A percentile compares a stretch with the other conserved stretches of the same genome.
Evolutionary conservation across 441 rosid genomes (phyloP).

Genomic region (Populus hybrid): DNA sequence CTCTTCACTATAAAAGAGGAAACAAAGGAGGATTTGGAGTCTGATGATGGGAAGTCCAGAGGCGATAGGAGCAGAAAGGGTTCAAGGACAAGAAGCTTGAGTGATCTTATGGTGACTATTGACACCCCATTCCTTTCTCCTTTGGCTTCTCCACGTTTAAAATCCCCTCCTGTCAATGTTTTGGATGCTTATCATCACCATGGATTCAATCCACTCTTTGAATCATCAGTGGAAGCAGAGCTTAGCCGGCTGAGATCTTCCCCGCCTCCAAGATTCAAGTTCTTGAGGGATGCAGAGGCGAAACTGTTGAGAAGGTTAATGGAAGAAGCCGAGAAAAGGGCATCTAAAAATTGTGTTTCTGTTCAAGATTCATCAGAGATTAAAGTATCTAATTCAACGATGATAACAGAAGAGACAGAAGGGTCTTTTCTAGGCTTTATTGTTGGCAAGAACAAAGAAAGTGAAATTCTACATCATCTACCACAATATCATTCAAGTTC

Average conservation of each 20-base stretch:
- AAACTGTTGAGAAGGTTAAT: conserved; percentile 52
- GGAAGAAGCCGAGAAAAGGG: conserved; percentile 54
- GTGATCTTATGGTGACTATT: conserved; percentile 48
- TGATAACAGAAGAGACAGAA: conserved; percentile 20
- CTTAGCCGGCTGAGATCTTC: conserved; percentile 50
- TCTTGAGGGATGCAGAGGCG: conserved; percentile 91
- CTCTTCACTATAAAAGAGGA: conserved; percentile 95
- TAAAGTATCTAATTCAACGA: conserved; percentile 21
- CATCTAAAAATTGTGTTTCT: conserved; percentile 12
- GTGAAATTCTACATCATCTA: conserved; percentile 33
- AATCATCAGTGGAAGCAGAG: conserved; percentile 57
- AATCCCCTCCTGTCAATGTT: conserved; percentile 29
- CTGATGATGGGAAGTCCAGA: conserved; percentile 78
- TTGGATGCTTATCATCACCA: conserved; percentile 41
- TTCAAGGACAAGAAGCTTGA: conserved; percentile 72
- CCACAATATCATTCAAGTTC: conserved; percentile 44
- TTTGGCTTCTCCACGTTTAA: conserved; percentile 58
- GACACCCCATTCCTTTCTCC: conserved; percentile 60
- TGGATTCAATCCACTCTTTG: conserved; percentile 88
- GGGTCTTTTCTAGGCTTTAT: conserved; percentile 68
- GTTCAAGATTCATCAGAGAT: conserved; percentile 28
- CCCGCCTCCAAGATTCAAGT: conserved; percentile 93
- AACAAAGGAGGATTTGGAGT: conserved; percentile 88
- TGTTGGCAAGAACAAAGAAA: conserved; percentile 38
- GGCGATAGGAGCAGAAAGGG: conserved; percentile 52